Evolutionary conservation across 2,329 filamentous ascomycete genomes (phyloP), one percentile per base, ranked within the genome.

Genomic region (Apiospora rasikravindrae): DNA sequence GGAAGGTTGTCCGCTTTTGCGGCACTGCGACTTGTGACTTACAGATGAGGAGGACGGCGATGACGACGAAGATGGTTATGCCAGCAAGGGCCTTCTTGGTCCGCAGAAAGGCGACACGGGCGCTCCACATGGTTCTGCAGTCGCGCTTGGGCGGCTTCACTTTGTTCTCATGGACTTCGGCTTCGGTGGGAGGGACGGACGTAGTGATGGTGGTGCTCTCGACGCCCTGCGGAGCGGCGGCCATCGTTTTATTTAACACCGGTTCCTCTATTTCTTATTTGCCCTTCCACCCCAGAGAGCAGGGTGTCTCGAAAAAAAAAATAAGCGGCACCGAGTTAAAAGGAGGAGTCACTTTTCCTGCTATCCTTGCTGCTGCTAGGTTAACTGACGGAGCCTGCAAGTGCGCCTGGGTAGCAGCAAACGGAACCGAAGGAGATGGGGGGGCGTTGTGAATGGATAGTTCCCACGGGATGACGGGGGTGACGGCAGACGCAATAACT

Each of bases 51-150:
- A 71, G 51, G 10, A 72, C 33, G 8, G 44, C 66, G 40, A 71
- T 64, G 45, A 66, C 67, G 42, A 69, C 45, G n/a, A 72, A 61
- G 49, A 69, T 37, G 22, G 64, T 61, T 1, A 72, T 47, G 37
- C 47, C 69, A 40, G 69, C 71, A 26, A 72, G 68, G 24, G 71
- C 69, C 45, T 69, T 67, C 51, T 72, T 72, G 33, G 71, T 72
- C 33, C 49, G 69, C 29, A 72, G 71, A 69, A 69, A 71, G 16
- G 71, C 70, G 33, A 69, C 44, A 14, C 71, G 71, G 22, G 71
- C 70, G 69, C 71, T 45, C 71, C 68, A 70, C 44, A 69, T 70
- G 57, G 57, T 64, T 64, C 33, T 40, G 33, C 57, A 64, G 57
- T 64, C 57, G 57, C 57, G 57, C 57, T 64, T 40, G n/a, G 57